Percentiles rank a stretch among this genome's conserved stretches.
Conservation (phyloP, 169 alveolate species). For the Cryptosporidium ubiquitum region DNA sequence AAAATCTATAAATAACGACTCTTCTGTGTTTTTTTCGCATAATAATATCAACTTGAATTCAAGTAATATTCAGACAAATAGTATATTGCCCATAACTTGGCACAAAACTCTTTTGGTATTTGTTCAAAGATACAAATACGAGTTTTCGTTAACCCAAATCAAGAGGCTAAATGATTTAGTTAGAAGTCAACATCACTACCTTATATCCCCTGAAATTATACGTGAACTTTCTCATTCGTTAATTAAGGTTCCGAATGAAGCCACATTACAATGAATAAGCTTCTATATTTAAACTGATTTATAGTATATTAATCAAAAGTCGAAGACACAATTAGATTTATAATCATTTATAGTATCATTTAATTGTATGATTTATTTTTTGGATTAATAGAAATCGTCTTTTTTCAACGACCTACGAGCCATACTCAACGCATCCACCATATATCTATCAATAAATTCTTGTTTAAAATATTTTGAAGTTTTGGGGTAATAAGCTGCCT, state of each 20-base stretch:
- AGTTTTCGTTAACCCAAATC: conserved; percentile 76
- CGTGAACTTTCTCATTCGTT: conserved; percentile 72
- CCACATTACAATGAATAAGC: background rate
- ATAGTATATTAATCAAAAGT: background rate
- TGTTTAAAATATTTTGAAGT: background rate
- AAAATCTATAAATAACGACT: conserved; percentile 72
- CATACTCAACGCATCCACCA: background rate
- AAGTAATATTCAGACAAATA: conserved; percentile 74
- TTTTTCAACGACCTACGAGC: conserved; percentile 14
- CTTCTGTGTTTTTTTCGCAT: conserved; percentile 73
- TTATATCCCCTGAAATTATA: conserved; percentile 82
- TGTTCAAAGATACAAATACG: conserved; percentile 86
- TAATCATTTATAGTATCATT: background rate
- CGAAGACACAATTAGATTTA: background rate
- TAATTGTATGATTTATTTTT: background rate
- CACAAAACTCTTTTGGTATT: conserved; percentile 91
- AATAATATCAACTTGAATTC: conserved; percentile 77
- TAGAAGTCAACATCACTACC: conserved; percentile 78
- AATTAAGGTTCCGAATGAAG: conserved; percentile 29
- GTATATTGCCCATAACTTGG: conserved; percentile 92
- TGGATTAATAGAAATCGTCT: conserved; percentile 9
- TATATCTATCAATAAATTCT: conserved; percentile 7
- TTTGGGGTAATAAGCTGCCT: background rate
- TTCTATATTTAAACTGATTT: background rate
- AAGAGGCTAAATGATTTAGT: conserved; percentile 76